Base-by-base conservation (phyloP, 1,139 yeast genomes). In the Candida sanyaensis region DNA sequence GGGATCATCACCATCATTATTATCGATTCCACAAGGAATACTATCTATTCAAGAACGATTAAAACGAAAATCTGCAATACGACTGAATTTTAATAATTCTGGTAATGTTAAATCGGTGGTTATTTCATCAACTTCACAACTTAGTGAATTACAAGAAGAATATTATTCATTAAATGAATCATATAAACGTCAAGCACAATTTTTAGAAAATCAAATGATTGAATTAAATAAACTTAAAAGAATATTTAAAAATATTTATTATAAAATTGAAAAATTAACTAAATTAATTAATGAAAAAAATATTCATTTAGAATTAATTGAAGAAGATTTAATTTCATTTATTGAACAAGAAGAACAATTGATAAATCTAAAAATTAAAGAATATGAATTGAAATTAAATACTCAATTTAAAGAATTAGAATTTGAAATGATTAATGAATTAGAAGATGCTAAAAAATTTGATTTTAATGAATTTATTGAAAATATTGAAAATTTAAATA, bases 321-420 rank as follows among this genome's bases (percentile, higher is more conserved):
- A 67, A 52, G 65, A 59, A 9, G 53, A 59, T 5, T 59, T 69
- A 12, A 62, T 69, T 51, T 59, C 61, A 21, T 57, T 62, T 45
- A 75, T 70, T 1, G 55, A 56, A 32, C 61, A 60, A 45, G 60
- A 59, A 45, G 75, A 70, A 47, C 61, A 60, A 36, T 49, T 62
- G 32, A 55, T 65, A 13, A 58, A 67, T 32, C 53, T 62, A 9
- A 59, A 62, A 39, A 51, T 69, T 8, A 52, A 59, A 33, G 67
- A 65, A 40, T 52, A 58, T 34, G 43, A 57, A n/a, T 60, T 61
- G 23, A 59, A 64, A 34, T 56, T 68, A 13, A 55, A 58, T 11
- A 57, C 59, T 26, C 67, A 71, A 43, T 66, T 58, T 50, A 66
- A 66, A 27, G 73, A 71, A 37, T 51, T 69, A 32, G 65, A 64